These are phyloP conservation scores for Raphidocelis subcapitata DNA, from an alignment of 139 green algal genomes.

Conservation along the genomic window DNA sequence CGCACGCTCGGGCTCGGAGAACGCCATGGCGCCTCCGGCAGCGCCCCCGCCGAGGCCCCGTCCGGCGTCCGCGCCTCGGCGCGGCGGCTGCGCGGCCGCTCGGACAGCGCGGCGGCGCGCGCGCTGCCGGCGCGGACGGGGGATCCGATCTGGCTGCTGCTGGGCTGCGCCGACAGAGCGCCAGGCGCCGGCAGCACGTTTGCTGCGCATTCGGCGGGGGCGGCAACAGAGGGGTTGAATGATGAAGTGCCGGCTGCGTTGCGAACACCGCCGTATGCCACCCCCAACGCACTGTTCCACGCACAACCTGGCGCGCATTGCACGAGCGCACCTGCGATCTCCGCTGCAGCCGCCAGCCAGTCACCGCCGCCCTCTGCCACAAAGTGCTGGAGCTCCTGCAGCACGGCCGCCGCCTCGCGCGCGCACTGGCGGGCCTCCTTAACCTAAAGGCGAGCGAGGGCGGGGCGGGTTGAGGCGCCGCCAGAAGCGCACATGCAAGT, in stretches of 20 bases:
- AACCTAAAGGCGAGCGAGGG: conserved; percentile 19
- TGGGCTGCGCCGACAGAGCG: too few relatives aligned
- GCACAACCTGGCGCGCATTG: too few relatives aligned
- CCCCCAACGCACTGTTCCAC: neutral
- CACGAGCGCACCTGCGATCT: neutral
- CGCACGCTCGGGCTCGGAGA: too few relatives aligned
- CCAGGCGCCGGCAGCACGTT: neutral
- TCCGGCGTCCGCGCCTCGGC: too few relatives aligned
- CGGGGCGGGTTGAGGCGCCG: neutral
- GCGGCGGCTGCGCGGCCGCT: too few relatives aligned
- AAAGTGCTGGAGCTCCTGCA: conserved; percentile 38
- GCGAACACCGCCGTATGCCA: neutral
- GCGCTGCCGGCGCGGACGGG: too few relatives aligned
- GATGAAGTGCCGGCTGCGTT: neutral
- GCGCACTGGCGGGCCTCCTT: conserved; percentile 37
- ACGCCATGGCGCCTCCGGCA: too few relatives aligned
- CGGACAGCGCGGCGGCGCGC: too few relatives aligned
- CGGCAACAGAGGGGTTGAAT: neutral
- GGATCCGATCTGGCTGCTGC: too few relatives aligned
- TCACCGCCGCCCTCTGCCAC: conserved; percentile 25
- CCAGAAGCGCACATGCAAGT: too few relatives aligned
- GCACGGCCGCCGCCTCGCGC: conserved; percentile 19
- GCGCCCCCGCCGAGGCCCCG: too few relatives aligned
- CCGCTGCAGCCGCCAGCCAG: conserved; percentile 24
- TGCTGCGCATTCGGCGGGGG: neutral